phyloP scores from a whole-genome alignment of 805 yeast species.

The Suhomyces sp. region DNA sequence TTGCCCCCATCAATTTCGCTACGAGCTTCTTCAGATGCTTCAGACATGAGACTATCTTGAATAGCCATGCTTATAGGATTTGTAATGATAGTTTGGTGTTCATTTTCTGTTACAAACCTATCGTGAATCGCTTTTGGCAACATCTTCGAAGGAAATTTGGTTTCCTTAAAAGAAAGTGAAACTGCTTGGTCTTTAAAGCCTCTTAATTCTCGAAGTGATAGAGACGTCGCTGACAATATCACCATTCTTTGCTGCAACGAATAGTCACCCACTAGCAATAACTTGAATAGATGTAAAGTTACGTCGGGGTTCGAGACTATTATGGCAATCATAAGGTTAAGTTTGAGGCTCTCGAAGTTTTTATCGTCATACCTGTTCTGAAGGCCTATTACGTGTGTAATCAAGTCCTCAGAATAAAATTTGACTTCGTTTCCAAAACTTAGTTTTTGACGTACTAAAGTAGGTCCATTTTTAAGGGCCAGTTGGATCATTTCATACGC shows the following conservation, averaged over 20 bases:
- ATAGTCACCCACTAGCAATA: conserved; percentile 69
- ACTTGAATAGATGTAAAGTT: conserved; percentile 46
- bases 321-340: conserved; percentile 66
- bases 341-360: conserved; percentile 61
- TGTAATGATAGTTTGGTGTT: too few species aligned
- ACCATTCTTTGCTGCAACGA: conserved; percentile 77
- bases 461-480: conserved; percentile 54
- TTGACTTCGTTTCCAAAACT: conserved; percentile 59
- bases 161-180: conserved; percentile 32
- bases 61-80: neutral
- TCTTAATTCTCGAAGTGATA: conserved; percentile 71
- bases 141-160: conserved; percentile 35
- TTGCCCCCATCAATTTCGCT: conserved; percentile 39
- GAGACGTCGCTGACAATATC: conserved; percentile 63
- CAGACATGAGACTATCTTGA: conserved; percentile 35
- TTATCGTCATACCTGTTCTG: conserved; percentile 55
- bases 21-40: conserved; percentile 29
- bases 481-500: conserved; percentile 49
- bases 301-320: conserved; percentile 47
- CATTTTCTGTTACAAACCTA: conserved; percentile 29
- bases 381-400: conserved; percentile 51
- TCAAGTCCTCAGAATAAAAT: conserved; percentile 55
- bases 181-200: conserved; percentile 54
- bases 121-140: conserved; percentile 51
- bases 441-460: conserved; percentile 64